Evolutionary conservation across 768 basidiomycete genomes (phyloP).

Genomic region (Mycena olivaceomarginata): DNA sequence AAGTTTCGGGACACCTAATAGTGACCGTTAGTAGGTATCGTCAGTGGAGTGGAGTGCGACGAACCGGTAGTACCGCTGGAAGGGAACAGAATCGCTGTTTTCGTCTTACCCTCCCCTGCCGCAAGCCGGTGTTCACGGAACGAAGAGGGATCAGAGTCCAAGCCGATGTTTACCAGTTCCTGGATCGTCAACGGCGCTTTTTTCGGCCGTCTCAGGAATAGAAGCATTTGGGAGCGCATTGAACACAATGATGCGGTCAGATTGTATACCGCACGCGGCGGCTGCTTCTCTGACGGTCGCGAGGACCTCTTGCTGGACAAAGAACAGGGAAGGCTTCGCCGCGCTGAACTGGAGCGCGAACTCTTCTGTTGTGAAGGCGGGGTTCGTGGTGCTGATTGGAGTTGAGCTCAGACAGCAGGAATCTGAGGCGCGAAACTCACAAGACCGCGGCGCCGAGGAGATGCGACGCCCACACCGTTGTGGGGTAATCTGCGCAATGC

Average conservation of each 20-base stretch:
- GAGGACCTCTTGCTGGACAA: conserved; percentile 53
- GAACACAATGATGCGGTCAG: conserved; percentile 50
- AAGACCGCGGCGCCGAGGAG: conserved; percentile 60
- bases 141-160: conserved; percentile 5
- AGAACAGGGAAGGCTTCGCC: conserved; percentile 54
- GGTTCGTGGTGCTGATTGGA: conserved; percentile 61
- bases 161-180: conserved; percentile 45
- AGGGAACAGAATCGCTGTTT: conserved; percentile 67
- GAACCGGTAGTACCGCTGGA: conserved; percentile 71
- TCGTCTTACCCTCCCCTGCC: conserved; percentile 65
- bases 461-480: conserved; percentile 60
- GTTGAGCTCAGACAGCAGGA: conserved; percentile 24
- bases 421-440: conserved; percentile 45
- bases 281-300: conserved; percentile 45
- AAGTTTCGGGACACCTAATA: conserved; percentile 57
- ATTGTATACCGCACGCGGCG: conserved; percentile 40
- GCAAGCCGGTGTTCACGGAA: conserved; percentile 44
- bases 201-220: background rate
- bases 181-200: conserved; percentile 35
- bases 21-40: too few species aligned
- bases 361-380: conserved; percentile 60
- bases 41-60: background rate
- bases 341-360: conserved; percentile 60
- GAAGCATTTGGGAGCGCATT: background rate
- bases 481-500: conserved; percentile 53